Conservation (phyloP, 768 basidiomycete species). For the Heimioporus sp. region DNA sequence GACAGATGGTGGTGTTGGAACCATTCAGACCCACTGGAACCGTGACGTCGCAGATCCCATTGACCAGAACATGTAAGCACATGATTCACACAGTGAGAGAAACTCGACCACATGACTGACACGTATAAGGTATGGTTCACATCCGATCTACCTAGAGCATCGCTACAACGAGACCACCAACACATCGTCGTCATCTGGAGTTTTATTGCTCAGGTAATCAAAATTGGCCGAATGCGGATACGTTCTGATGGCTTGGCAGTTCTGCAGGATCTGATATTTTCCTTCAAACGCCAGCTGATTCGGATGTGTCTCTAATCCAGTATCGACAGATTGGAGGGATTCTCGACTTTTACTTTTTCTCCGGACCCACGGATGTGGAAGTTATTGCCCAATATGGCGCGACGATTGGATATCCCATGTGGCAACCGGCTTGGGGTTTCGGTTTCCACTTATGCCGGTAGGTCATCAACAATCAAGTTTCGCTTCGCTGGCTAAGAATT, state of each 20-base stretch:
- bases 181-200: constrained; percentile 65
- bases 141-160: constrained; percentile 73
- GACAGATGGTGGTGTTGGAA: constrained; percentile 47
- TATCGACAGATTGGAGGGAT: constrained; percentile 76
- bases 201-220: constrained; percentile 63
- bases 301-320: constrained; percentile 60
- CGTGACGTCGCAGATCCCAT: constrained; percentile 62
- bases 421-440: constrained; percentile 75
- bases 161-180: constrained; percentile 53
- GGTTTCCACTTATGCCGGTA: constrained; percentile 75
- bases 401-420: constrained; percentile 62
- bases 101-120: neutral
- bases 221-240: neutral
- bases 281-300: constrained; percentile 54
- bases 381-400: constrained; percentile 72
- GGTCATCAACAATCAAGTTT: neutral
- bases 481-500: neutral
- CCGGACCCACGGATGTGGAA: constrained; percentile 46
- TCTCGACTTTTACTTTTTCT: constrained; percentile 77
- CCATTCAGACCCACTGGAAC: constrained; percentile 68
- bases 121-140: constrained; percentile 57
- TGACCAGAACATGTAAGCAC: constrained; percentile 60
- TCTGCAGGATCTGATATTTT: constrained; percentile 71
- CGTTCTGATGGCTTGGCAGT: constrained; percentile 31
- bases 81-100: neutral